phyloP scores from a whole-genome alignment of 2,329 filamentous ascomycete genomes.

The Fusarium nelsonii region DNA sequence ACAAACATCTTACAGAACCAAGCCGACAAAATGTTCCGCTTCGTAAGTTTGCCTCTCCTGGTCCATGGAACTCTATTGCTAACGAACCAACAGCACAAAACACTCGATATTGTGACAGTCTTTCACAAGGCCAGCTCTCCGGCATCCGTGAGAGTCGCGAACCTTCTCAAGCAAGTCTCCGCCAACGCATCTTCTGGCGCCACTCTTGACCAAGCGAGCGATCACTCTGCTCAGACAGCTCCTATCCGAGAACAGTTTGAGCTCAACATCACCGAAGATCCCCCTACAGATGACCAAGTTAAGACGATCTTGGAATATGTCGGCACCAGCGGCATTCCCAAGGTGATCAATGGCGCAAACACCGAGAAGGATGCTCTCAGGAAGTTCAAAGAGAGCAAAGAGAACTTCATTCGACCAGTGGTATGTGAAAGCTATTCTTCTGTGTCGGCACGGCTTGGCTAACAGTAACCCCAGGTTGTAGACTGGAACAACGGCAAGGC shows the following conservation, averaged over 20 bases:
- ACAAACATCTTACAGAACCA: background rate
- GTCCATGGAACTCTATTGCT: constrained; percentile 24
- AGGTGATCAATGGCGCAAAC: constrained; percentile 78
- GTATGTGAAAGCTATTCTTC: constrained; percentile 61
- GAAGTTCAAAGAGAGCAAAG: constrained; percentile 77
- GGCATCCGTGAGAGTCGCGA: constrained; percentile 78
- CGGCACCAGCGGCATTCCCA: constrained; percentile 69
- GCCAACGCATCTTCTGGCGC: constrained; percentile 75
- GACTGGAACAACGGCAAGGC: constrained; percentile 95
- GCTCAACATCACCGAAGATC: constrained; percentile 82
- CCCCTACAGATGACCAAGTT: constrained; percentile 85
- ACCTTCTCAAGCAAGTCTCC: constrained; percentile 83
- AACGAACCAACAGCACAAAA: constrained; percentile 70
- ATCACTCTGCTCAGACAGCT: constrained; percentile 73
- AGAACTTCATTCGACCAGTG: constrained; percentile 80
- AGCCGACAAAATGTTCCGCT: constrained; percentile 59
- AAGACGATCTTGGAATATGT: constrained; percentile 87
- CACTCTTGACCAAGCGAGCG: constrained; percentile 80
- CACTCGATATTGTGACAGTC: constrained; percentile 91
- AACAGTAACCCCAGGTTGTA: constrained; percentile 65
- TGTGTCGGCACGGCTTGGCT: constrained; percentile 3
- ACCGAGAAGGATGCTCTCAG: constrained; percentile 82
- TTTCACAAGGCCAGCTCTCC: constrained; percentile 87
- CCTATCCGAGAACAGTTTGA: constrained; percentile 78
- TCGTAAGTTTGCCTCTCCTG: constrained; percentile 53